phyloP scores from a whole-genome alignment of 371 early-diverging fungal genomes.

The Actinomucor elegans region DNA sequence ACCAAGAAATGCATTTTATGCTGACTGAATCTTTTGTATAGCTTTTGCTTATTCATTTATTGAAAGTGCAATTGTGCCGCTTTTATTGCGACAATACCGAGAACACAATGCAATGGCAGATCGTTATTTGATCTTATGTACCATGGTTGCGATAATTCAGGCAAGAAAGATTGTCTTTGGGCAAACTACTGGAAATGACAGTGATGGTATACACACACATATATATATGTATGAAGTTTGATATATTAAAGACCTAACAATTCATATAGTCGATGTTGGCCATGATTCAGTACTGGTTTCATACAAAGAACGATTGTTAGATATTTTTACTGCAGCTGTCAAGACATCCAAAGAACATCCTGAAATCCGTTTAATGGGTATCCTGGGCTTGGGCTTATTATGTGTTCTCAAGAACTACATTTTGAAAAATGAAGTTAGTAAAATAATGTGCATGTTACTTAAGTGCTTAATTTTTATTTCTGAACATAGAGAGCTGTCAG shows the following conservation, averaged over 20 bases:
- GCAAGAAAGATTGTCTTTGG: slow-evolving; percentile 22
- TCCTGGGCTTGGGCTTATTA: slow-evolving; percentile 53
- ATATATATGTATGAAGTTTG: no score
- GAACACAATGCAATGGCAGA: background rate
- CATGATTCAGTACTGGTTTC: slow-evolving; percentile 53
- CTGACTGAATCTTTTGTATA: background rate
- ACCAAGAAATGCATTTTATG: background rate
- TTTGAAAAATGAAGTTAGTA: background rate
- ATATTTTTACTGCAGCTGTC: slow-evolving; percentile 56
- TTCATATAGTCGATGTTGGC: background rate
- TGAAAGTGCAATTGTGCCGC: slow-evolving; percentile 8
- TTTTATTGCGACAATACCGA: slow-evolving; percentile 17
- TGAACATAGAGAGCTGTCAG: slow-evolving; percentile 3
- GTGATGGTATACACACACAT: background rate
- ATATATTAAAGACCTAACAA: no score
- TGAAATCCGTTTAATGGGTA: slow-evolving; percentile 61
- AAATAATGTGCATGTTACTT: background rate
- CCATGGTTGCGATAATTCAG: slow-evolving; percentile 17
- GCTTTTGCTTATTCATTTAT: slow-evolving; percentile 10
- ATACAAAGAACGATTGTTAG: slow-evolving; percentile 65
- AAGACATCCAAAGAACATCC: slow-evolving; percentile 65
- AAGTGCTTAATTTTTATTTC: no score
- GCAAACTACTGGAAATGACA: background rate
- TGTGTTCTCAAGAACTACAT: slow-evolving; percentile 14
- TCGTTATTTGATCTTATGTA: slow-evolving; percentile 18